Evolutionary conservation across 306 rosid genomes (phyloP), one percentile per base, ranked within the genome.

Genomic region (Fragaria iinumae): DNA sequence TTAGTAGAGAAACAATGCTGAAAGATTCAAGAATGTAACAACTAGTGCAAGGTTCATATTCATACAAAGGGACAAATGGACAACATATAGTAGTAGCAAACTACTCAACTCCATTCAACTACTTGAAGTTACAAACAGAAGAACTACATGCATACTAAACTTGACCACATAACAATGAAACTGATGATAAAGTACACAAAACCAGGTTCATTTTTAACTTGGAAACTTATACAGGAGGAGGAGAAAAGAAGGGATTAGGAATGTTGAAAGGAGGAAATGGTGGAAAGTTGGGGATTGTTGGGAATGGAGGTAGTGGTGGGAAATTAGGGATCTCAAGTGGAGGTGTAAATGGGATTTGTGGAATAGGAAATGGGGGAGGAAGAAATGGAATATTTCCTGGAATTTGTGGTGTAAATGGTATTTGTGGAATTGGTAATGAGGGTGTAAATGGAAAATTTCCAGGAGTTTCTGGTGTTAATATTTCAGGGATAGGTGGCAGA

Each of bases 261-360:
- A 77, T 39, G 17, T 34, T 78, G 71, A 71, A 45, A 59, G 76
- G 67, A 43, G 80, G 80, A 53, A 47, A 12, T 69, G 66, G 77
- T 16, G 55, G 77, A 10, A 74, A 27, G 18, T 23, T 48, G 5
- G 77, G 56, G 16, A 59, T 25, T 7, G 34, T 4, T 67, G 72
- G 72, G 34, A 67, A 43, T 11, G 41, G 69, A 8, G 77, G 68
- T 13, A 59, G 48, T 17, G 34, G 43, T 1, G 77, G 69, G 25
- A 65, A 29, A 8, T 65, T 65, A 36, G 69, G 69, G 47, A 65
- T 65, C 14, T 36, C 14, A 34, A 43, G 48, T 27, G 34, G 27
- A 1, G 77, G 69, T 57, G 77, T 1, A 16, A 73, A 57, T 41
- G 69, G 69, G 6, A 59, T 43, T 44, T 44, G 69, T 25, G 77